phyloP scores from a whole-genome alignment of 2,329 filamentous ascomycete genomes.

The Aspergillus fructus region DNA sequence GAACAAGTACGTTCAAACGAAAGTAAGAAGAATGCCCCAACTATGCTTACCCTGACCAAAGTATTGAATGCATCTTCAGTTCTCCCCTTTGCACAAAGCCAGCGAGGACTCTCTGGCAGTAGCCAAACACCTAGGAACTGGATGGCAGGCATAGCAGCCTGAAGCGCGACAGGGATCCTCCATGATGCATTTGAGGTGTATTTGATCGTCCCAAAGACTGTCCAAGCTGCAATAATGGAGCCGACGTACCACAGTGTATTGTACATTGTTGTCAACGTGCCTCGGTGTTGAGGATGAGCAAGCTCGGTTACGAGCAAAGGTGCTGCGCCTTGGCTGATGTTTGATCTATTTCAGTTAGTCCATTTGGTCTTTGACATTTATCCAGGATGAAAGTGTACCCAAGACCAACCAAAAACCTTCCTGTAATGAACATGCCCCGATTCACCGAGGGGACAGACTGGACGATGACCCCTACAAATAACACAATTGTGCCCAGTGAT shows the following conservation, averaged over 20 bases:
- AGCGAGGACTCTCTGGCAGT: constrained; percentile 67
- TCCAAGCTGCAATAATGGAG: constrained; percentile 32
- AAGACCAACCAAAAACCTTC: constrained; percentile 29
- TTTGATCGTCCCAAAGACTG: constrained; percentile 38
- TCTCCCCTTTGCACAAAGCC: constrained; percentile 28
- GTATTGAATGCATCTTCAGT: constrained; percentile 27
- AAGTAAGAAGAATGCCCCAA: background rate
- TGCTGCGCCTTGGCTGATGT: constrained; percentile 20
- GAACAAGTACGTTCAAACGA: background rate
- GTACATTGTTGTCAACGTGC: constrained; percentile 18
- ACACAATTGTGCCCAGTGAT: constrained; percentile 14
- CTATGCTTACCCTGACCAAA: constrained; percentile 24
- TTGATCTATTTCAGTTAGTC: background rate
- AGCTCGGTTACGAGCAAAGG: constrained; percentile 30
- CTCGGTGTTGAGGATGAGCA: constrained; percentile 29
- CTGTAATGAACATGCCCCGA: constrained; percentile 29
- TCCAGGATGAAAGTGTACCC: constrained; percentile 14
- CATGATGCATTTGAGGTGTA: constrained; percentile 42
- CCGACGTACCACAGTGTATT: constrained; percentile 45
- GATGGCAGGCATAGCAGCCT: constrained; percentile 59
- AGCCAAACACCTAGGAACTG: constrained; percentile 58
- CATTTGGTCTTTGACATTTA: background rate
- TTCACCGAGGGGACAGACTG: constrained; percentile 16
- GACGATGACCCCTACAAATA: constrained; percentile 21
- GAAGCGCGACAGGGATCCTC: constrained; percentile 53